A percentile compares a stretch with the other conserved stretches of the same genome.
These are phyloP conservation scores for Fusarium anthophilum DNA, from an alignment of 2,329 filamentous ascomycete genomes.

Conservation along the genomic window DNA sequence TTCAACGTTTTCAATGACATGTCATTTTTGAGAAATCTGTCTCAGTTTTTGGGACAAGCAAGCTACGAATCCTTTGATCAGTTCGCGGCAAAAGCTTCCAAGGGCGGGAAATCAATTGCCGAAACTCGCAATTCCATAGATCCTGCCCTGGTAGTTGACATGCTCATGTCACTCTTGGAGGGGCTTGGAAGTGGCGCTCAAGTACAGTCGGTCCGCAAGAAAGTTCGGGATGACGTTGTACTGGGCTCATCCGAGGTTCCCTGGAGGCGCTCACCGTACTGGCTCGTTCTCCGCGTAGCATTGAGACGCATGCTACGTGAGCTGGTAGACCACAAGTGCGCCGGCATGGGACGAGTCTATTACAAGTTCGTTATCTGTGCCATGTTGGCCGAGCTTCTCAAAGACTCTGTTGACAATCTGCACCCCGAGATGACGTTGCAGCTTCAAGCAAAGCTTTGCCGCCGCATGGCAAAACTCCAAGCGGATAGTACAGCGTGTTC, in stretches of 20 bases:
- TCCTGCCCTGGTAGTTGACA: conserved; percentile 66
- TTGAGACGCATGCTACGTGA: conserved; percentile 60
- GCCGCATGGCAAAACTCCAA: conserved; percentile 67
- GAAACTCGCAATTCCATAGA: conserved; percentile 67
- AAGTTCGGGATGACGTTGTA: conserved; percentile 70
- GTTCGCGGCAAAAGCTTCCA: conserved; percentile 62
- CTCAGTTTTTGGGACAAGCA: conserved; percentile 64
- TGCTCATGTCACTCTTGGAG: conserved; percentile 69
- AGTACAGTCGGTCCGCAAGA: conserved; percentile 60
- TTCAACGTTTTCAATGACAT: conserved; percentile 34
- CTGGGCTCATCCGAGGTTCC: conserved; percentile 58
- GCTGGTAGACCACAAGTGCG: conserved; percentile 47
- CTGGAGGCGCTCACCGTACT: conserved; percentile 71
- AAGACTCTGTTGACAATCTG: conserved; percentile 43
- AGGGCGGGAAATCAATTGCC: conserved; percentile 57
- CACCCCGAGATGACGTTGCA: conserved; percentile 32
- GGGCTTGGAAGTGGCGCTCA: conserved; percentile 55
- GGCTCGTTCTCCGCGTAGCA: conserved; percentile 69
- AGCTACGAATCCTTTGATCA: conserved; percentile 61
- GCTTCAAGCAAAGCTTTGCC: conserved; percentile 60
- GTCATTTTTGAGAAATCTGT: conserved; percentile 58
- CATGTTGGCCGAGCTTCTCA: conserved; percentile 58
- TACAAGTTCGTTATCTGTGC: conserved; percentile 69
- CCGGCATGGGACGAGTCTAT: conserved; percentile 47
- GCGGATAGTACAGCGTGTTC: conserved; percentile 1